phyloP scores from a whole-genome alignment of 1,139 yeast species.

The Kodamaea derodonti region DNA sequence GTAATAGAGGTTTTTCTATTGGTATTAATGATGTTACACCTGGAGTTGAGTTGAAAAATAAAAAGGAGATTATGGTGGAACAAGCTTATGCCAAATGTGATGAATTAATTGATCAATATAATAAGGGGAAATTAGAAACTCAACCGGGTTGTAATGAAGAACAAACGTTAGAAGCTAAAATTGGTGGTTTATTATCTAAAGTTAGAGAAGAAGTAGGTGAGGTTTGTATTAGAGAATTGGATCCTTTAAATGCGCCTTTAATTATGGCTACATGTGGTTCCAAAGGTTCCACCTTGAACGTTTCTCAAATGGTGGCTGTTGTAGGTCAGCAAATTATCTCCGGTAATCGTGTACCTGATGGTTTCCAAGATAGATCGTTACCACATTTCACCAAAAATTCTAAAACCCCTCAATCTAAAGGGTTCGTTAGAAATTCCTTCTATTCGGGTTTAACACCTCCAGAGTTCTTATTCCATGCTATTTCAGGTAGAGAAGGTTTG shows the following conservation, averaged over 20 bases:
- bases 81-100: conserved; percentile 90
- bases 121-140: conserved; percentile 87
- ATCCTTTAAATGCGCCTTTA: conserved; percentile 88
- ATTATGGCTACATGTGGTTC: conserved; percentile 99
- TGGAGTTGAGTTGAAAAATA: conserved; percentile 66
- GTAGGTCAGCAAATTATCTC: conserved; percentile 99
- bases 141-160: conserved; percentile 99
- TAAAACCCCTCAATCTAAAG: conserved; percentile 96
- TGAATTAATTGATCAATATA: conserved; percentile 75
- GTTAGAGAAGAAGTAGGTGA: conserved; percentile 99
- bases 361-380: conserved; percentile 95
- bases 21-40: conserved; percentile 99
- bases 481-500: conserved; percentile 98
- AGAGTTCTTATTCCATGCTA: conserved; percentile 96
- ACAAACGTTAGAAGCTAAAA: conserved; percentile 95
- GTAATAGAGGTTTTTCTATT: conserved; percentile 93
- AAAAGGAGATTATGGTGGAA: conserved; percentile 88
- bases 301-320: conserved; percentile 99
- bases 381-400: conserved; percentile 97
- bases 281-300: conserved; percentile 95
- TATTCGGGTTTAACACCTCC: conserved; percentile 93
- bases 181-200: conserved; percentile 91
- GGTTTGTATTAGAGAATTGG: conserved; percentile 89
- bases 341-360: conserved; percentile 99
- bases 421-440: conserved; percentile 95